These are phyloP conservation scores for Pseudopyrenochaeta lycopersici DNA, from an alignment of 2,329 filamentous ascomycete species.

Conservation along the genomic window DNA sequence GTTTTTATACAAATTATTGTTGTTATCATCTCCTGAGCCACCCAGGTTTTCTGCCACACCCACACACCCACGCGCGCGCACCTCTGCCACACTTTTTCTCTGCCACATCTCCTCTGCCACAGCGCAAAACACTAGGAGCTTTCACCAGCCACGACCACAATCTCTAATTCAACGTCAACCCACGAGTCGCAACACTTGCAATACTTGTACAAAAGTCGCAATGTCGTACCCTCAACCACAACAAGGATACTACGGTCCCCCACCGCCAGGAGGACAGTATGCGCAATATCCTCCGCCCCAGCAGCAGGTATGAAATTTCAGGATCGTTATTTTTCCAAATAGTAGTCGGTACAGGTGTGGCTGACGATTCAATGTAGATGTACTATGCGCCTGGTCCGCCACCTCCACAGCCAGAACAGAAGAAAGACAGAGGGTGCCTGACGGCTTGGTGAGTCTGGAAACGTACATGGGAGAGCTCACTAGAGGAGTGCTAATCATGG, in stretches of 20 bases:
- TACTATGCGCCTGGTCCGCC: slow-evolving; percentile 42
- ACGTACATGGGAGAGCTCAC: neutral
- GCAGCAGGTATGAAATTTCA: slow-evolving; percentile 31
- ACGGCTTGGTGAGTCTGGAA: slow-evolving; percentile 36
- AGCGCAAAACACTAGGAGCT: slow-evolving; percentile 4
- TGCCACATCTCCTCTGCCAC: slow-evolving; percentile 13
- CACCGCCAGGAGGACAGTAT: slow-evolving; percentile 30
- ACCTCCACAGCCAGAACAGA: slow-evolving; percentile 30
- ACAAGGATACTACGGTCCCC: slow-evolving; percentile 36
- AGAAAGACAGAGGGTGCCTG: slow-evolving; percentile 46
- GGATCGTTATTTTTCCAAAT: no score
- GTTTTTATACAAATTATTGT: no score
- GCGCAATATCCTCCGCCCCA: slow-evolving; percentile 40
- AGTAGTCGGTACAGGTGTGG: neutral
- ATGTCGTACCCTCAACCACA: slow-evolving; percentile 29
- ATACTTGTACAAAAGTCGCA: neutral
- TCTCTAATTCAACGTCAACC: slow-evolving; percentile 20
- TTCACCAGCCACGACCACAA: slow-evolving; percentile 22
- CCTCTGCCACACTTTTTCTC: slow-evolving; percentile 12
- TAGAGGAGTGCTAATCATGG: neutral
- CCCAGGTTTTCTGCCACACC: neutral
- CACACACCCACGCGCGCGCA: no score
- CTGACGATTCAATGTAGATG: slow-evolving; percentile 30
- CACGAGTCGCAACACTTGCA: no score
- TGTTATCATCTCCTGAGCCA: no score